Evolutionary conservation across 495 filamentous ascomycete genomes (phyloP), one percentile per base, ranked within the genome.

Genomic region (Penicillium fimorum): DNA sequence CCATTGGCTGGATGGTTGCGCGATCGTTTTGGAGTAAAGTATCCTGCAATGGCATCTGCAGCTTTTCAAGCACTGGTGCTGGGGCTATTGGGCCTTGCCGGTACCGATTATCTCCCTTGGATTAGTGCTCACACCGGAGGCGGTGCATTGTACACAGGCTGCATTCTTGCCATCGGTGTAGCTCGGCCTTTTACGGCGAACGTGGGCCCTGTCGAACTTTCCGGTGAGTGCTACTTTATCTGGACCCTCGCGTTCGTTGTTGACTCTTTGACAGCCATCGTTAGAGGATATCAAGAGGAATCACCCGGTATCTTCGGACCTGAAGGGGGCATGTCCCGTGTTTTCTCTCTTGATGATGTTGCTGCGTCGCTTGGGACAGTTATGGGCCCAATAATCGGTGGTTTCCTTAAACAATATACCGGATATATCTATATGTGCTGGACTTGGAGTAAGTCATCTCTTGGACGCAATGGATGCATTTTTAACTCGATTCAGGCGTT

Each of bases 1-100:
- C 45, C 50, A n/a, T 7, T 51, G 1, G 46, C 51, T 5, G 57
- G 57, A 3, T 55, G 40, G 51, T 8, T 55, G 5, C 46, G 30
- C 9, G 57, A 59, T 20, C 17, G 45, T 3, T 20, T 59, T 13
- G 57, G 57, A n/a, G 29, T 18, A 0, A 25, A 25, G 37, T 20
- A 29, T 2, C 57, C 57, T 40, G 44, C 35, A 2, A 41, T 43
- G 40, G 40, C n/a, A 22, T 43, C 40, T 43, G 40, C 40, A 7
- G 17, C 4, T 43, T 20, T 43, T 40, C 32, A 38, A n/a, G 37
- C 38, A 2, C 8, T n/a, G 24, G 15, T 43, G 11, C n/a, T 52
- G 18, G 38, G 49, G 25, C 3, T 52, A 18, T 20, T 37, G 29
- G 47, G 47, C 15, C 30, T 37, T 24, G 47, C 15, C 15, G 47